Conservation (phyloP, 352 stramenopile genomes). For the Globisporangium cederbergense region DNA sequence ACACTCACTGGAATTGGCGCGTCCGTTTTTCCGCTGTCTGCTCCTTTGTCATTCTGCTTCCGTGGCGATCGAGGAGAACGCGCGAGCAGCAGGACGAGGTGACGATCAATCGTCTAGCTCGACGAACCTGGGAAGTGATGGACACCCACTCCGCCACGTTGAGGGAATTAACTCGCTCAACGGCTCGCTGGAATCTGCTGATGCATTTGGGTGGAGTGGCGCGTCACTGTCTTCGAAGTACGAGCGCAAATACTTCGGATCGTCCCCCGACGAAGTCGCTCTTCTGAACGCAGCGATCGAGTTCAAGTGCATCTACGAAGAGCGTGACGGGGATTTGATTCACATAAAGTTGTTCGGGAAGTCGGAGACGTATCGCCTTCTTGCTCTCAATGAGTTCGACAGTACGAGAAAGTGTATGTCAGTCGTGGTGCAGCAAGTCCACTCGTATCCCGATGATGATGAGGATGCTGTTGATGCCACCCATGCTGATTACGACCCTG, state of each 20-base stretch:
- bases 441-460: conserved; percentile 7
- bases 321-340: conserved; percentile 71
- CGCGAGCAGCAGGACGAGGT: background rate
- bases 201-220: conserved; percentile 14
- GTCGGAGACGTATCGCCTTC: conserved; percentile 64
- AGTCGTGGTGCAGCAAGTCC: conserved; percentile 62
- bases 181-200: conserved; percentile 15
- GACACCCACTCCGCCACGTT: conserved; percentile 18
- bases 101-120: conserved; percentile 9
- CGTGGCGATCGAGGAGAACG: conserved; percentile 45
- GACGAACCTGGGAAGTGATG: conserved; percentile 7
- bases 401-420: conserved; percentile 87
- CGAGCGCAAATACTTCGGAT: conserved; percentile 65
- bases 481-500: background rate
- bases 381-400: conserved; percentile 86
- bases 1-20: conserved; percentile 52
- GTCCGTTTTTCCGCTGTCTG: conserved; percentile 78
- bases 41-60: conserved; percentile 81
- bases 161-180: conserved; percentile 24
- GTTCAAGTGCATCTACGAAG: conserved; percentile 80
- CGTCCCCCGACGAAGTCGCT: conserved; percentile 81
- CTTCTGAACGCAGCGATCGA: conserved; percentile 73
- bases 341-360: conserved; percentile 76
- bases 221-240: conserved; percentile 28
- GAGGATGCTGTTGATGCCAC: background rate